Evolutionary conservation across 371 early-diverging fungal genomes (phyloP), one percentile per base, ranked within the genome.

Genomic region (Blastocladiella emersonii): DNA sequence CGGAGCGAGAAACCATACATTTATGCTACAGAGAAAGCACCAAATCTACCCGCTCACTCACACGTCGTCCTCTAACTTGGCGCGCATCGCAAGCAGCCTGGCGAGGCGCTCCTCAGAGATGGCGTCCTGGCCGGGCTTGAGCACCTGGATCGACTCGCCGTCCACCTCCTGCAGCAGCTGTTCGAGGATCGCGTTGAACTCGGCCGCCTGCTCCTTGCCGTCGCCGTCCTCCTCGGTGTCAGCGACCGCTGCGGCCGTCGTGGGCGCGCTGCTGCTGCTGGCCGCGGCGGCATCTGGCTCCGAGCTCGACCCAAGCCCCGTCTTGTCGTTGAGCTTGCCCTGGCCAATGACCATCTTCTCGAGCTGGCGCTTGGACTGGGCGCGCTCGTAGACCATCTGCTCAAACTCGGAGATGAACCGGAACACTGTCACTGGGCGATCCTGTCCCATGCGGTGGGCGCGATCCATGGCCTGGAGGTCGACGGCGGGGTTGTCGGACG

Each of bases 401-500:
- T 95, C 98, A 35, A 93, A 82, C 59, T 86, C 90, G 0, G 89
- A 83, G 32, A 90, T 84, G 7, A 98, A 76, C 13, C 96, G 80
- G 71, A 92, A 95, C 41, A 98, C 84, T 55, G 90, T 76, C 0
- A 98, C 96, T 1, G 91, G 91, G 53, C 84, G 86, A 21, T 84
- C 89, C 68, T 98, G 98, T 10, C 98, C 98, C 64, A 97, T 89
- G 65, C 98, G 85, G 73, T 98, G 98, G 15, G 90, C 94, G 62
- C 98, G 84, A 70, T 96, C 98, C 76, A 93, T 93, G 5, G 95
- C 98, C 71, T 98, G 96, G 56, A 95, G 75, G 72, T 98, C 98
- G 84, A 90, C 32, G 45, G n/a, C 34, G 3, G 53, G 53, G 32
- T 51, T 51, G 90, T 95, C 95, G 73, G 95, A 95, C 56, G 88